phyloP scores from a whole-genome alignment of 495 filamentous ascomycete species.

The Platismatia glauca region DNA sequence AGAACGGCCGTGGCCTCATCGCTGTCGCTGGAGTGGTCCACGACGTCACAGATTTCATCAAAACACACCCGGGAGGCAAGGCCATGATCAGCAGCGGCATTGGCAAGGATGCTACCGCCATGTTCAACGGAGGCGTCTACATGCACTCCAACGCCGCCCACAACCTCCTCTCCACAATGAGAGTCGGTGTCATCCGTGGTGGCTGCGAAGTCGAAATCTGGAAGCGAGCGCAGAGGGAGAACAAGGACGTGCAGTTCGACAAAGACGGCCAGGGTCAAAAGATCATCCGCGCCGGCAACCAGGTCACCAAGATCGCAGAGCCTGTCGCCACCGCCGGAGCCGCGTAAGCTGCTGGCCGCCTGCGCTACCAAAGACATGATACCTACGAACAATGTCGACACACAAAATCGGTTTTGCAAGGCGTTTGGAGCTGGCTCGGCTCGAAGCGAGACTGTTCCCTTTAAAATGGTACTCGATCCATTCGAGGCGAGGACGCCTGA shows the following conservation, averaged over 20 bases:
- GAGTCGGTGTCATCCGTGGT: conserved; percentile 91
- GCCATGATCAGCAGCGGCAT: conserved; percentile 86
- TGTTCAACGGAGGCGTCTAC: conserved; percentile 99
- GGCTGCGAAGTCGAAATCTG: conserved; percentile 98
- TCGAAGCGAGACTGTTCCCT: background rate
- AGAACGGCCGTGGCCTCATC: conserved; percentile 79
- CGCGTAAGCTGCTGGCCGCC: conserved; percentile 37
- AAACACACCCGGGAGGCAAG: conserved; percentile 94
- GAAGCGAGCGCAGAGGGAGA: conserved; percentile 89
- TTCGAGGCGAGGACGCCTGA: background rate
- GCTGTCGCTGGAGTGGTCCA: conserved; percentile 92
- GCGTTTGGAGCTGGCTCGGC: conserved; percentile 8
- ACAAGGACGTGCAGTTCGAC: conserved; percentile 70
- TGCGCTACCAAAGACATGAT: conserved; percentile 12
- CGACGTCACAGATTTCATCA: conserved; percentile 90
- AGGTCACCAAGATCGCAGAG: conserved; percentile 74
- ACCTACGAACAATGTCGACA: background rate
- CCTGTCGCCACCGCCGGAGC: conserved; percentile 66
- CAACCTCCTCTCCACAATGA: conserved; percentile 93
- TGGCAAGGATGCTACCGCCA: conserved; percentile 95
- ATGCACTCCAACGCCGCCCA: conserved; percentile 96
- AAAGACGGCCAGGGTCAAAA: conserved; percentile 74
- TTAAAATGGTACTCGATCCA: background rate
- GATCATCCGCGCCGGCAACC: conserved; percentile 82
- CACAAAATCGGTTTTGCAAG: background rate